Evolutionary conservation across 345 rosid genomes (phyloP), one percentile per base, ranked within the genome.

Genomic region (Combretum micranthum): DNA sequence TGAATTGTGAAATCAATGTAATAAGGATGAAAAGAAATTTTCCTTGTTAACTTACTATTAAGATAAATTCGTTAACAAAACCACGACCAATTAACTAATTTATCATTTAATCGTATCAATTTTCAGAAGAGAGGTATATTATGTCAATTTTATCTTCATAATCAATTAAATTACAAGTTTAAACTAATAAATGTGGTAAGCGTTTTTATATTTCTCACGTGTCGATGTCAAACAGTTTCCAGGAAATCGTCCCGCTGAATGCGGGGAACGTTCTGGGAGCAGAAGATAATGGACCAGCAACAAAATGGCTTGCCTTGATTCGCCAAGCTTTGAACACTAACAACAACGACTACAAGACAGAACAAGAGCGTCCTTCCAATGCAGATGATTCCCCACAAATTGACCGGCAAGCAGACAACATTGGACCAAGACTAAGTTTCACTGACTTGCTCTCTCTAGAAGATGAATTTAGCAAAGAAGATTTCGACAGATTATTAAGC

Each of bases 201-300:
- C 22, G 42, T 12, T 19, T 51, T 55, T 19, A 10, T 20, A 17
- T 19, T n/a, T 20, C 20, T 50, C n/a, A 15, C 13, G 15, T 19
- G 13, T 43, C 37, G 20, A 6, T 14, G 26, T 32, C 39, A 17
- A 19, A 25, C 63, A 88, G 96, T 72, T 88, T 85, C 72, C 96
- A 88, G 69, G 96, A 88, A 70, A 85, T 88, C 9, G 96, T 88
- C 53, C 96, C 96, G 20, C 63, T 88, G 39, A 88, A 88, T 50
- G 94, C 90, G 0, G 94, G 90, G 14, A 88, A 88, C 66, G 94
- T 88, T 3, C 77, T 88, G 1, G 96, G 93, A 49, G 85, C 94
- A 6, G 96, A 81, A 60, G 94, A 85, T 69, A 80, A 64, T 44
- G 79, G 77, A 0, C 96, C 96, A 0, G 96, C 88, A n/a, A 68